A percentile compares a stretch with the other conserved stretches of the same genome.
Evolutionary conservation across 257 asterid species (phyloP).

Genomic region (Solanum pennellii): DNA sequence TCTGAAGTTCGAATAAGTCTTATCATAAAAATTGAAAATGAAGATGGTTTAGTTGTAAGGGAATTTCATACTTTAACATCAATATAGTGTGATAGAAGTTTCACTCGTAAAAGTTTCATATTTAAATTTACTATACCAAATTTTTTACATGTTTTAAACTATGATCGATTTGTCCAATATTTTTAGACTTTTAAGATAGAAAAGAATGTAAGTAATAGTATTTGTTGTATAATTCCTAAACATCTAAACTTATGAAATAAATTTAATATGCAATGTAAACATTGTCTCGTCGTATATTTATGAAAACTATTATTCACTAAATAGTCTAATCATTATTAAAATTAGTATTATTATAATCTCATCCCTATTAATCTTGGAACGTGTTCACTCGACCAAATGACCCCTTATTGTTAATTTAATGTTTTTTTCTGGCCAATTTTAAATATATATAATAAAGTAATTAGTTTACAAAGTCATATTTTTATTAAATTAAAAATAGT

Average conservation of each 20-base stretch:
- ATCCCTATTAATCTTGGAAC: background rate
- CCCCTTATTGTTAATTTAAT: background rate
- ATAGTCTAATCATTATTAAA: background rate
- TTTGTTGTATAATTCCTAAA: background rate
- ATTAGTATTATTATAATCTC: background rate
- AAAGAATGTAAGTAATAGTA: background rate
- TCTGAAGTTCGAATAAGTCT: background rate
- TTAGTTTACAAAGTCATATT: no score
- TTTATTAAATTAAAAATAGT: no score
- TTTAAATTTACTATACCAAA: accelerated
- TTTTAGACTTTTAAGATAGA: background rate
- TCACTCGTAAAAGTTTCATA: background rate
- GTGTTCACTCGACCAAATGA: background rate
- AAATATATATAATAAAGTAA: no score
- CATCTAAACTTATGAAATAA: background rate
- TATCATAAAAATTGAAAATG: no score
- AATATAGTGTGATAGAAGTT: background rate
- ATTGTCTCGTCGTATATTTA: background rate
- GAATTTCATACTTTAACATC: background rate
- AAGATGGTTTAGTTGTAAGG: background rate
- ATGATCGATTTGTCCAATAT: no score
- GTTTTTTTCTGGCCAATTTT: no score
- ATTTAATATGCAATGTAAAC: background rate
- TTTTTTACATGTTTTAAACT: no score
- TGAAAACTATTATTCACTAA: background rate